Percentiles rank a stretch among this genome's conserved stretches.
Conservation (phyloP, 192 early-diverging fungal species). For the Obelidium mucronatum region DNA sequence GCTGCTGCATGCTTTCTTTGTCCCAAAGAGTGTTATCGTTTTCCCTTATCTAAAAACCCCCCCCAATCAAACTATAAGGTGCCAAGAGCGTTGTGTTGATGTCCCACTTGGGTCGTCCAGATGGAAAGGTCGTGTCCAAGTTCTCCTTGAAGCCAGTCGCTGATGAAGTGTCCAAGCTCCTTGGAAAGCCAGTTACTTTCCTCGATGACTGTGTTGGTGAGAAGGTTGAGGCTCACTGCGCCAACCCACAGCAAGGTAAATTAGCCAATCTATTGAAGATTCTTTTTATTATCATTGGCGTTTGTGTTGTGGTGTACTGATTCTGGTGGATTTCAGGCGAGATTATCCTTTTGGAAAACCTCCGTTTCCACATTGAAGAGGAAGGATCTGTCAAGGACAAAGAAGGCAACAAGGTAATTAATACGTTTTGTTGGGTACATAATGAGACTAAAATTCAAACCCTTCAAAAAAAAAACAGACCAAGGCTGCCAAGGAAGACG, state of each 20-base stretch:
- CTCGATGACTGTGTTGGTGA: conserved; percentile 92
- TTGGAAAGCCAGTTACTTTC: conserved; percentile 88
- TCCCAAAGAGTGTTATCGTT: background rate
- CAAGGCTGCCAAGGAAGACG: conserved; percentile 84
- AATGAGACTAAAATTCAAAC: too few species aligned
- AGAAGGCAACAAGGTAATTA: conserved; percentile 77
- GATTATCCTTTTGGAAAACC: conserved; percentile 95
- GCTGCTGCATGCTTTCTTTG: background rate
- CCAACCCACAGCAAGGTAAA: conserved; percentile 60
- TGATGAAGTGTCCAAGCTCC: conserved; percentile 77
- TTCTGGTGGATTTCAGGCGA: conserved; percentile 60
- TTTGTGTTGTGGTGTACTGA: conserved; percentile 18
- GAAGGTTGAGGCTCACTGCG: conserved; percentile 81
- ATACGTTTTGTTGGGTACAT: too few species aligned
- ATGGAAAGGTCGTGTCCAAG: conserved; percentile 87
- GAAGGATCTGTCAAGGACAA: conserved; percentile 93
- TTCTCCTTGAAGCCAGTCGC: conserved; percentile 93
- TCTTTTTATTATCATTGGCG: background rate
- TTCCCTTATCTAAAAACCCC: background rate
- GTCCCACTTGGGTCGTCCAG: conserved; percentile 97
- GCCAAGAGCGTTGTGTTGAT: conserved; percentile 92
- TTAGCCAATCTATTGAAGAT: too few species aligned
- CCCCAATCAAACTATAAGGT: conserved; percentile 51
- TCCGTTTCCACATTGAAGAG: conserved; percentile 98
- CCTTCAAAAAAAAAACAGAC: too few species aligned